Conservation (phyloP, 2,329 filamentous ascomycete species). For the Arthrobotrys musiformis region DNA sequence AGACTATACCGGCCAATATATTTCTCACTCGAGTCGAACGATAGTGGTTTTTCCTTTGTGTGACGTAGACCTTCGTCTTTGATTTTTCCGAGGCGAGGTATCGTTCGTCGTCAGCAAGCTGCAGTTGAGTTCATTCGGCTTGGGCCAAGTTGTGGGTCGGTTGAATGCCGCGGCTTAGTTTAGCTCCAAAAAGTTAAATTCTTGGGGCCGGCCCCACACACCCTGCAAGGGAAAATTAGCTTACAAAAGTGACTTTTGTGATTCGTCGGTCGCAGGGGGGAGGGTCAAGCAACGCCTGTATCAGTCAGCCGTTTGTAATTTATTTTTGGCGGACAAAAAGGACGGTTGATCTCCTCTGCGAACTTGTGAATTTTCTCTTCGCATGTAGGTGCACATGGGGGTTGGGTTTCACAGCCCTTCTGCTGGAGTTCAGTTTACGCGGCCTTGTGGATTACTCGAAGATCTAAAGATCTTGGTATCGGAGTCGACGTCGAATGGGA, state of each 20-base stretch:
- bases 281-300: neutral
- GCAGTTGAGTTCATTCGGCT: slow-evolving; percentile 18
- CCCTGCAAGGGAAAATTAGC: slow-evolving; percentile 27
- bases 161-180: slow-evolving; percentile 25
- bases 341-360: neutral
- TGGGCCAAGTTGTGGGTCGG: too few relatives aligned
- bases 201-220: neutral
- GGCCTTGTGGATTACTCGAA: neutral
- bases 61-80: slow-evolving; percentile 44
- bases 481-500: neutral
- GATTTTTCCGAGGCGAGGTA: neutral
- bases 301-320: slow-evolving; percentile 52
- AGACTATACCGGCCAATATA: neutral
- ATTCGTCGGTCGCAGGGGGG: slow-evolving; percentile 16
- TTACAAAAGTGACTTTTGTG: slow-evolving; percentile 45
- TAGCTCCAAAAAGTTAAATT: slow-evolving; percentile 10
- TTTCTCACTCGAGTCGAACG: neutral
- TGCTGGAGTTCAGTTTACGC: slow-evolving; percentile 17
- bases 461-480: neutral
- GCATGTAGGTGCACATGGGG: neutral
- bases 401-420: slow-evolving; percentile 14
- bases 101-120: slow-evolving; percentile 36
- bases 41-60: slow-evolving; percentile 33
- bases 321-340: neutral
- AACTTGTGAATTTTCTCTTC: neutral